Conservation (phyloP, 306 rosid genomes). For the Glycine tomentella region DNA sequence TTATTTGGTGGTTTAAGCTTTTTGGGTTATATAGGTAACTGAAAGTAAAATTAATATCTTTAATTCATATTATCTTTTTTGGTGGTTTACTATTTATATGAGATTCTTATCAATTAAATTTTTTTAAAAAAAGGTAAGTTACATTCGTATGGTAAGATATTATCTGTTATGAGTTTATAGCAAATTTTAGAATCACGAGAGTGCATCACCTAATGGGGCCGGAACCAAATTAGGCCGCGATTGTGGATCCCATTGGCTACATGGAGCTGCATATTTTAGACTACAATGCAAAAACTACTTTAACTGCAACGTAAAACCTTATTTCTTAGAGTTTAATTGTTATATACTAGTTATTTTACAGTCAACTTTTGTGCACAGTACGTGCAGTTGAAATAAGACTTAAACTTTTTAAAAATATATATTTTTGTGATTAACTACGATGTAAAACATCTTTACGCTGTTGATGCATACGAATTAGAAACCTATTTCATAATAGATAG, state of each 20-base stretch:
- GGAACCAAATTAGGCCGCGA: background rate
- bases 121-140: background rate
- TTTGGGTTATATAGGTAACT: background rate
- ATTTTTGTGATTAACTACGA: too few relatives aligned
- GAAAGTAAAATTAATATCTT: background rate
- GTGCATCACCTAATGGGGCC: background rate
- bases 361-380: too few relatives aligned
- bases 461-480: too few relatives aligned
- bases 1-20: background rate
- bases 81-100: background rate
- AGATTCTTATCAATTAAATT: background rate
- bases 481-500: background rate
- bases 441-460: too few relatives aligned
- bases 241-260: background rate
- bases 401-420: too few relatives aligned
- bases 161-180: background rate
- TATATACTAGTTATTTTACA: too few relatives aligned
- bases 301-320: background rate
- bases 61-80: background rate
- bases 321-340: background rate
- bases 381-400: too few relatives aligned
- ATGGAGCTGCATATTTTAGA: background rate
- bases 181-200: background rate
- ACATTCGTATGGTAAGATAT: background rate
- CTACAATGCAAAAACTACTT: background rate